Conservation (phyloP, 2,329 filamentous ascomycete genomes). For the Alternaria atra region DNA sequence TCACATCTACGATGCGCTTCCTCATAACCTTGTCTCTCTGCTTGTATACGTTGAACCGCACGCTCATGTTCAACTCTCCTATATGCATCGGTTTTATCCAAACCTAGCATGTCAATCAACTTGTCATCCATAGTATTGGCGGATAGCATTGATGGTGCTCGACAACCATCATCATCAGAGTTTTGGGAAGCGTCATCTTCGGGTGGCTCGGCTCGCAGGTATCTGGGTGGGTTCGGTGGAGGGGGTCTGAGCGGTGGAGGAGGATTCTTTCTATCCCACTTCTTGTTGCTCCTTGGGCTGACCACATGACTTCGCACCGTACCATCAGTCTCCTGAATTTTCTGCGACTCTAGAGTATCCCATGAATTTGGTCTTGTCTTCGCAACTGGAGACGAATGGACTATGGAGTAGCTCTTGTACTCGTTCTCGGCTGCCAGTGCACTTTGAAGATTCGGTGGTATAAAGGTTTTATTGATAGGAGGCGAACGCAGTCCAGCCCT, state of each 20-base stretch:
- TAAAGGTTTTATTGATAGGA: not conserved
- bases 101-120: not conserved
- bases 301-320: not conserved
- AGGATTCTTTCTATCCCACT: not conserved
- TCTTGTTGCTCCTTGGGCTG: conserved; percentile 4
- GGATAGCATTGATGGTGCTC: conserved; percentile 1
- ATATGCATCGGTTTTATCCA: not conserved
- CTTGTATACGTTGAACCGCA: conserved; percentile 1
- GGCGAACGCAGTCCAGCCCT: not conserved
- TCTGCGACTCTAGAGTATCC: not conserved
- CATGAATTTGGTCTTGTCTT: not conserved
- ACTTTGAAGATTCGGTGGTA: not conserved
- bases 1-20: not conserved
- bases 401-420: not conserved
- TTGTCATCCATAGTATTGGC: not conserved
- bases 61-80: conserved; percentile 4
- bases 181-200: not conserved
- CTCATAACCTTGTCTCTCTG: not conserved
- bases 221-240: not conserved
- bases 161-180: not conserved
- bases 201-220: not conserved
- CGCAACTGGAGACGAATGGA: not conserved
- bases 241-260: not conserved
- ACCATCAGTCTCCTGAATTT: not conserved
- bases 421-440: not conserved